Percentiles rank a stretch among this genome's conserved stretches.
Conservation (phyloP, 1,284 basidiomycete genomes). For the Heterobasidion irregulare region DNA sequence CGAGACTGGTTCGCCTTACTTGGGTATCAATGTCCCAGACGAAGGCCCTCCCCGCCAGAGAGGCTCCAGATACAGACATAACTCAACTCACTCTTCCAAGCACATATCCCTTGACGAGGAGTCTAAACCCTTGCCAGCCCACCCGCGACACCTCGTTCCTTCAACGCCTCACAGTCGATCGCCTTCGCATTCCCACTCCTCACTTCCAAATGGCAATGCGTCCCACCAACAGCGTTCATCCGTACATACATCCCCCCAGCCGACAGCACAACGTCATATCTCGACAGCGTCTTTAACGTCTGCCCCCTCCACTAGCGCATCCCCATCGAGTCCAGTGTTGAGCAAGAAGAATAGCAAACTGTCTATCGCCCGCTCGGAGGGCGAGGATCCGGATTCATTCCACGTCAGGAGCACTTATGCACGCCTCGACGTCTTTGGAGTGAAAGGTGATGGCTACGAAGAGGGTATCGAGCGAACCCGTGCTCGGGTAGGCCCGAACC, state of each 20-base stretch:
- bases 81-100: constrained; percentile 1
- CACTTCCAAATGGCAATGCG: constrained; percentile 2
- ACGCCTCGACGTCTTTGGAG: constrained; percentile 74
- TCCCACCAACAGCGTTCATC: neutral
- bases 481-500: constrained; percentile 61
- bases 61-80: neutral
- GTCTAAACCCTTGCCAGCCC: neutral
- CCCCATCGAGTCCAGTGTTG: constrained; percentile 7
- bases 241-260: constrained; percentile 1
- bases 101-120: constrained; percentile 1
- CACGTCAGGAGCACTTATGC: constrained; percentile 88
- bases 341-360: constrained; percentile 31
- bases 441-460: constrained; percentile 86
- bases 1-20: constrained; percentile 8
- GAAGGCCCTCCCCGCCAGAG: neutral
- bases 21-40: constrained; percentile 1
- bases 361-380: constrained; percentile 59
- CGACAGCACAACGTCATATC: neutral
- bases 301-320: constrained; percentile 4
- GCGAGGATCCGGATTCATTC: constrained; percentile 80
- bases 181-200: neutral
- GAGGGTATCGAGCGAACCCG: constrained; percentile 91
- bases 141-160: constrained; percentile 10
- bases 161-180: constrained; percentile 9
- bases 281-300: constrained; percentile 1